A percentile compares a stretch with the other conserved stretches of the same genome.
Evolutionary conservation across 2,329 filamentous ascomycete species (phyloP).

Genomic region (Talaromyces verruculosus): DNA sequence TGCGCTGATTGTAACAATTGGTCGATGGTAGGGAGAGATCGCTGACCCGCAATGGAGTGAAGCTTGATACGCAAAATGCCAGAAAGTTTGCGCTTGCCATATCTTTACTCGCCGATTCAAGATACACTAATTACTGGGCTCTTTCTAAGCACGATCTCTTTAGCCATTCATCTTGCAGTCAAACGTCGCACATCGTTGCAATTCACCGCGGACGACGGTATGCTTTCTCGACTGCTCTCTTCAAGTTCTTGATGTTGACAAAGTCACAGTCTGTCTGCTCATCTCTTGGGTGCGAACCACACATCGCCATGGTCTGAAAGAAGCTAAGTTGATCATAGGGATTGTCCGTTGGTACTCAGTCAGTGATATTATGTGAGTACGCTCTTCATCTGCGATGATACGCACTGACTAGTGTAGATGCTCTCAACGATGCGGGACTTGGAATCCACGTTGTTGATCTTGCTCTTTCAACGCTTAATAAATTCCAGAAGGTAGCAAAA

Average conservation of each 20-base stretch:
- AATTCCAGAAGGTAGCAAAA: background rate
- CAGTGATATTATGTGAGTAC: background rate
- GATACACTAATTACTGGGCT: background rate
- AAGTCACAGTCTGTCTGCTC: background rate
- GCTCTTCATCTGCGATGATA: background rate
- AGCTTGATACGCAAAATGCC: background rate
- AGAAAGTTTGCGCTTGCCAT: background rate
- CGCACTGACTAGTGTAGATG: background rate
- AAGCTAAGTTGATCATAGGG: background rate
- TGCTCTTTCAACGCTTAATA: background rate
- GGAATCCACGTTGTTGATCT: background rate
- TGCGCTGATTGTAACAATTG: background rate
- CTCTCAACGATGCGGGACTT: background rate
- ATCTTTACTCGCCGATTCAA: background rate
- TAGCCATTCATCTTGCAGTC: background rate
- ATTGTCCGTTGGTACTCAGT: background rate
- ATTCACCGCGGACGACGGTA: background rate
- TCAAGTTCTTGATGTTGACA: background rate
- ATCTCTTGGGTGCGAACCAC: no score
- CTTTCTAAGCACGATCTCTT: background rate
- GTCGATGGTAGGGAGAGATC: background rate
- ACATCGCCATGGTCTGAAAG: background rate
- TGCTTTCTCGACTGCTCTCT: background rate
- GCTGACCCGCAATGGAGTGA: background rate
- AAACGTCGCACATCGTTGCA: background rate